Base-by-base conservation (phyloP, 805 yeast genomes). In the Diddensiella caesifluorescens region DNA sequence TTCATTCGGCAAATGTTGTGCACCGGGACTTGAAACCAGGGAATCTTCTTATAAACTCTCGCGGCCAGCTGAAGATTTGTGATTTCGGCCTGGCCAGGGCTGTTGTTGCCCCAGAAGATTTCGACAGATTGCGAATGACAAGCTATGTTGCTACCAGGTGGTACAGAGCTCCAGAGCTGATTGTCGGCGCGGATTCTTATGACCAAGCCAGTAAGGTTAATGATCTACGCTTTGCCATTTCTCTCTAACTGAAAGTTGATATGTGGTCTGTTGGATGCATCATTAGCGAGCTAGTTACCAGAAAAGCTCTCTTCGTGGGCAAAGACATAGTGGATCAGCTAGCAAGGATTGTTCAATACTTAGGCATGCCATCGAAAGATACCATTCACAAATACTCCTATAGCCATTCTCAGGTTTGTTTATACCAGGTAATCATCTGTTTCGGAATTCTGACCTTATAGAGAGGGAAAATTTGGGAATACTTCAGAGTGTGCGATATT, bases 191-290 rank as follows among this genome's bases (percentile, higher is more conserved):
- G 43, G 71, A 69, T 39, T 55, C 52, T 13, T 86, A 86, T 56
- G 72, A 78, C 3, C 82, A 82, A 44, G 70, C 76, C 2, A 44
- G 54, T 51, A 42, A 35, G 54, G 35, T 16, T 25, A 9, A 9
- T 25, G 9, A 12, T 12, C 27, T 9, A 12, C 10, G 9, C 12
- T 12, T 9, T 25, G 27, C 27, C 27, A 25, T 9, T 25, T 25
- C 27, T 25, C 12, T 25, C 10, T 12, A 9, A 9, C 10, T 41
- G 54, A 54, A 72, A 19, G 82, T 89, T 35, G 97, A 89, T 60
- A 69, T 89, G 68, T 89, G 97, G 97, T 88, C 96, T 0, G 77
- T 81, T 6, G 97, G 97, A 1, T 89, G 97, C 56, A 87, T 89
- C 6, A 63, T 88, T 46, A 95, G 81, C 2, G 97, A 89, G 60